Evolutionary conservation across 306 rosid species (phyloP).

Genomic region (Cicer cuneatum): DNA sequence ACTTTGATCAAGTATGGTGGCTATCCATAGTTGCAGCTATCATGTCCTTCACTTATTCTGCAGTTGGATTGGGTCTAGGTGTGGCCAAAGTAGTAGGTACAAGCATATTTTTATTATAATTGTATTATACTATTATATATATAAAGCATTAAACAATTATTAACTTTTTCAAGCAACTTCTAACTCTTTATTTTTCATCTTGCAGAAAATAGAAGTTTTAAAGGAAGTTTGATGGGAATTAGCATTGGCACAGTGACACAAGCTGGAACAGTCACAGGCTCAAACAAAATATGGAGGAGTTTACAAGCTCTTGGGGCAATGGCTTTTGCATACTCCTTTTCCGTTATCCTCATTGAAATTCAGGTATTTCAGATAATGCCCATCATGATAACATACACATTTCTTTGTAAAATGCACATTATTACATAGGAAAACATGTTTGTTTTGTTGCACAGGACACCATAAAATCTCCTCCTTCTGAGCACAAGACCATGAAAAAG

Average conservation of each 20-base stretch:
- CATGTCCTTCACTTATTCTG: constrained; percentile 75
- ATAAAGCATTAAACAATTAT: background rate
- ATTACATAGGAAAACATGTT: constrained; percentile 3
- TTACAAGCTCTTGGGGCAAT: constrained; percentile 78
- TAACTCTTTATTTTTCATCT: background rate
- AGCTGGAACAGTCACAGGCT: constrained; percentile 63
- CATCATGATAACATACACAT: background rate
- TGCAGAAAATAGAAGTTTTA: constrained; percentile 61
- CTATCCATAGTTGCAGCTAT: constrained; percentile 80
- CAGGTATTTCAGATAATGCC: constrained; percentile 53
- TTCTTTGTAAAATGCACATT: background rate
- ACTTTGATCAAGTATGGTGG: constrained; percentile 79
- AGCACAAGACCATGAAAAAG: constrained; percentile 77
- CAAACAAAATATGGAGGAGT: constrained; percentile 77
- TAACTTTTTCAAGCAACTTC: background rate
- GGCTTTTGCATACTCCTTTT: constrained; percentile 78
- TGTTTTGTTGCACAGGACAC: constrained; percentile 63
- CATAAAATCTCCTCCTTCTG: constrained; percentile 73
- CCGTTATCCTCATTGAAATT: constrained; percentile 77
- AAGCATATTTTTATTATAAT: background rate
- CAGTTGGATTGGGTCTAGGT: constrained; percentile 68
- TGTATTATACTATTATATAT: background rate
- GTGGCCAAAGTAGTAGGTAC: constrained; percentile 73
- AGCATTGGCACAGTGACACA: constrained; percentile 65
- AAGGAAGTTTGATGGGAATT: constrained; percentile 72